Conservation (phyloP, 23 red algal genomes). For the Chondrus crispus region DNA sequence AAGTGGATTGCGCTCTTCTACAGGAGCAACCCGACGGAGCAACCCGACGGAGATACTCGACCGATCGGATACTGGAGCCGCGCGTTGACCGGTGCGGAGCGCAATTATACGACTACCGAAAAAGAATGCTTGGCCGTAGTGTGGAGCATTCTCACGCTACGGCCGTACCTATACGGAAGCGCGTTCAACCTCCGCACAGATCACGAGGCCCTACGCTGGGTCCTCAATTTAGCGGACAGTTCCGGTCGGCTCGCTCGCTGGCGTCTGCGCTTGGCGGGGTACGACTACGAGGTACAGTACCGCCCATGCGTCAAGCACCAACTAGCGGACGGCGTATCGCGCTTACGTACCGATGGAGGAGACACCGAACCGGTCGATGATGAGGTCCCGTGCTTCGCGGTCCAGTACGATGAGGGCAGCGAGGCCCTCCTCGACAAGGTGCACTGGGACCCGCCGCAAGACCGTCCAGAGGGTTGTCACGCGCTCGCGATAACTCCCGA, state of each 20-base stretch:
- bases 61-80: slow-evolving; percentile 24
- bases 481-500: not conserved
- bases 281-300: not conserved
- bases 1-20: not conserved
- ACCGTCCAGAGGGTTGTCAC: not conserved
- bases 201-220: not conserved
- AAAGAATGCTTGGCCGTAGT: not conserved
- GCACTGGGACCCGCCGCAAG: too few species aligned
- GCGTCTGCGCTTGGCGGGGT: not conserved
- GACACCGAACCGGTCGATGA: not conserved
- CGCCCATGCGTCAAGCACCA: not conserved
- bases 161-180: not conserved
- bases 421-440: too few species aligned
- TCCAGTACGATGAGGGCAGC: too few species aligned
- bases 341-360: not conserved
- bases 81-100: not conserved
- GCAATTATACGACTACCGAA: not conserved
- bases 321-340: not conserved
- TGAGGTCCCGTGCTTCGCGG: not conserved
- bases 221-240: not conserved
- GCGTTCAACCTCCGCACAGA: not conserved
- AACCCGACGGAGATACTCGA: too few species aligned
- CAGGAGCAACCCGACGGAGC: not conserved
- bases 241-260: not conserved
- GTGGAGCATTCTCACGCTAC: not conserved